These are phyloP conservation scores for Elaeis guineensis DNA, from an alignment of 176 grass and related monocot species.

Conservation along the genomic window DNA sequence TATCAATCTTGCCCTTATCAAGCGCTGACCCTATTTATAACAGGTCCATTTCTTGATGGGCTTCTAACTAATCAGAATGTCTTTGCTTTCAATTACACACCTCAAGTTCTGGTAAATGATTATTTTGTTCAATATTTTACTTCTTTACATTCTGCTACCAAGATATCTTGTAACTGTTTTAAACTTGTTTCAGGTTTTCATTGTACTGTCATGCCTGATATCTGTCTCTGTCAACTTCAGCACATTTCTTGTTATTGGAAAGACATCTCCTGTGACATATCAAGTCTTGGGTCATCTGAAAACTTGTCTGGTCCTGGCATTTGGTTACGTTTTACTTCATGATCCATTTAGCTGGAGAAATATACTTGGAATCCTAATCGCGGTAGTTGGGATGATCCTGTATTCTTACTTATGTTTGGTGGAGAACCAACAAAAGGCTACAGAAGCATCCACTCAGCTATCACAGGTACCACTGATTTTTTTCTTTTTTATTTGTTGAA, in stretches of 20 bases:
- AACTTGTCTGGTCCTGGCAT: conserved; percentile 9
- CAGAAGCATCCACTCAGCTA: background rate
- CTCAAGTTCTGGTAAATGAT: conserved; percentile 16
- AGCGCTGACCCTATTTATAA: conserved; percentile 11
- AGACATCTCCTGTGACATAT: conserved; percentile 8
- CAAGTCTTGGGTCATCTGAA: conserved; percentile 9
- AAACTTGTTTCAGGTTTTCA: conserved; percentile 1
- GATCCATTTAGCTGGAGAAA: conserved; percentile 12
- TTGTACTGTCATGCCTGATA: conserved; percentile 10
- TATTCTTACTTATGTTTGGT: conserved; percentile 7
- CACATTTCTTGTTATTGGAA: conserved; percentile 14
- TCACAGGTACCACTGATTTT: background rate
- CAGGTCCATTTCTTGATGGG: conserved; percentile 15
- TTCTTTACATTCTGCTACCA: no score
- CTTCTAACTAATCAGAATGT: conserved; percentile 15
- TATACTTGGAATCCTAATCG: conserved; percentile 4
- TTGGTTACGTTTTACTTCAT: conserved; percentile 14
- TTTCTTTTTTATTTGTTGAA: background rate
- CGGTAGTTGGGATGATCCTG: conserved; percentile 3
- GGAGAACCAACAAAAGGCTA: conserved; percentile 5
- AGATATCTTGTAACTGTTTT: no score
- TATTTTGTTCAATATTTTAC: no score
- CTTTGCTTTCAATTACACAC: conserved; percentile 16
- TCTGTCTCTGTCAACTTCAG: conserved; percentile 15
- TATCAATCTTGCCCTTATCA: conserved; percentile 19